Percentiles rank a stretch among this genome's conserved stretches.
phyloP scores from a whole-genome alignment of 2,329 filamentous ascomycete genomes.

The Trichoderma sp. region DNA sequence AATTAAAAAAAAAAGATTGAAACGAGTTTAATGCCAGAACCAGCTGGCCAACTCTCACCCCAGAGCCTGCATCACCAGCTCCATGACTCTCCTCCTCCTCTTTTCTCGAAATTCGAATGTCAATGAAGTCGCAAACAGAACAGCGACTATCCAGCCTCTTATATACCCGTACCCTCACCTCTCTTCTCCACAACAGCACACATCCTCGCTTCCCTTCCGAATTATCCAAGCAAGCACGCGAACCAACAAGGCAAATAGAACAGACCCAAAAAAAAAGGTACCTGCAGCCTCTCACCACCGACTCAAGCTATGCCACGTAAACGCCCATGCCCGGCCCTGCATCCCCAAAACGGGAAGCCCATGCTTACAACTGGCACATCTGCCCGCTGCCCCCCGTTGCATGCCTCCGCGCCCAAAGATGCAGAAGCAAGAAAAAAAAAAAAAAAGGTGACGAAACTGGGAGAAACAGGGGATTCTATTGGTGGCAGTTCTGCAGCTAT shows the following conservation, averaged over 20 bases:
- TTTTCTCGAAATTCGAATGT: not conserved
- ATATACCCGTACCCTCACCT: slow-evolving; percentile 1
- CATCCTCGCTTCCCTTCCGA: not conserved
- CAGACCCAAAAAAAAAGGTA: not conserved
- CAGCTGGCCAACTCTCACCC: not conserved
- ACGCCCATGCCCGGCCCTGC: not conserved
- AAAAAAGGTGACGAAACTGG: not conserved
- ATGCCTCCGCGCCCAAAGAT: not conserved
- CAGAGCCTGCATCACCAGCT: not conserved
- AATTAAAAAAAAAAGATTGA: not conserved
- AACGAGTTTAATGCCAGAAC: not conserved
- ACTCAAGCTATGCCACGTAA: slow-evolving; percentile 26
- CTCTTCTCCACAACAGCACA: not conserved
- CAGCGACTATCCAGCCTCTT: not conserved
- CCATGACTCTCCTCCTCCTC: not conserved
- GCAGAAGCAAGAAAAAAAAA: not conserved
- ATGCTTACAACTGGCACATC: slow-evolving; percentile 1
- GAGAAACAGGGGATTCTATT: not conserved
- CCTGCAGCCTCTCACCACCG: slow-evolving; percentile 19
- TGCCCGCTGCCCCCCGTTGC: not conserved
- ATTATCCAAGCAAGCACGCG: not conserved
- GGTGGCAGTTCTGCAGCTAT: not conserved
- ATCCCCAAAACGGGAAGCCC: slow-evolving; percentile 11
- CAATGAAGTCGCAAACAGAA: not conserved
- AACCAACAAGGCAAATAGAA: not conserved